These are phyloP conservation scores for Brettanomyces nanus DNA, from an alignment of 805 yeast genomes.

Conservation along the genomic window DNA sequence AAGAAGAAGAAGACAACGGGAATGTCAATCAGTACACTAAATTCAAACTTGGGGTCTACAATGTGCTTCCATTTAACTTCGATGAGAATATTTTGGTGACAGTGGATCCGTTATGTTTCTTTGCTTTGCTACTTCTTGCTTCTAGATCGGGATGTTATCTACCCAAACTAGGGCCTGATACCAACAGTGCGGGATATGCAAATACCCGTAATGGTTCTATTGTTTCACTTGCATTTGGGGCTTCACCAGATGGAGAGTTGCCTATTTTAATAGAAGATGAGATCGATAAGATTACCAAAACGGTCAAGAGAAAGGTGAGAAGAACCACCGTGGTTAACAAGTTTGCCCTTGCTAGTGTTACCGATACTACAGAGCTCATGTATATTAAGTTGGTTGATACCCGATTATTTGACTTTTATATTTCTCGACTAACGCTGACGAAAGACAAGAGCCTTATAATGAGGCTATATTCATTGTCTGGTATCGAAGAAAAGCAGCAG, in stretches of 20 bases:
- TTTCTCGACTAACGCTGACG: constrained; percentile 9
- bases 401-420: constrained; percentile 41
- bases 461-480: constrained; percentile 8
- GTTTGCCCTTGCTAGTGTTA: constrained; percentile 26
- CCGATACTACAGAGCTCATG: constrained; percentile 26
- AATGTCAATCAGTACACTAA: constrained; percentile 9
- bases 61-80: constrained; percentile 27
- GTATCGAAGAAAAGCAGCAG: background rate
- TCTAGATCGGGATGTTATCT: constrained; percentile 34
- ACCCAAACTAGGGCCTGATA: constrained; percentile 24
- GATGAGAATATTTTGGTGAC: constrained; percentile 30
- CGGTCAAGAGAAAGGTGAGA: constrained; percentile 28
- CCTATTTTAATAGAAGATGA: constrained; percentile 52
- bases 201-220: constrained; percentile 25
- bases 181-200: background rate
- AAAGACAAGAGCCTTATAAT: constrained; percentile 3
- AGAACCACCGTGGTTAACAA: constrained; percentile 30
- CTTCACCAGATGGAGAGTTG: constrained; percentile 40
- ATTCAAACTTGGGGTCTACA: constrained; percentile 50
- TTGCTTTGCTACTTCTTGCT: constrained; percentile 38
- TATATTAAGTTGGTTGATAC: constrained; percentile 36
- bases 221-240: constrained; percentile 38
- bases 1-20: constrained; percentile 16
- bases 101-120: constrained; percentile 51
- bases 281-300: constrained; percentile 22